Conservation (phyloP, 768 basidiomycete genomes). For the Hypholoma fasciculare region DNA sequence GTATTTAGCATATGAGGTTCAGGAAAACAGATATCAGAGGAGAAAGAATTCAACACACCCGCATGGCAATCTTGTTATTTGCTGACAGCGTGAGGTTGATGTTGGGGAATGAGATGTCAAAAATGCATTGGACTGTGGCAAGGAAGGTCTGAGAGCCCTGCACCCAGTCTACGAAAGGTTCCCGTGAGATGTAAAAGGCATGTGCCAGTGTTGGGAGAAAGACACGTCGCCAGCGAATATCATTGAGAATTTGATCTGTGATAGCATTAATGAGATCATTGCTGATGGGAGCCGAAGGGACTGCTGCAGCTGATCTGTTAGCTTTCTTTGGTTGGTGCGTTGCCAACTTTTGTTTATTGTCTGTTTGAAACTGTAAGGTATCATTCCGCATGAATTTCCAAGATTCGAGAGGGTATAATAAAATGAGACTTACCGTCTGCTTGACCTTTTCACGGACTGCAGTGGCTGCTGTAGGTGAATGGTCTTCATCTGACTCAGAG, state of each 20-base stretch:
- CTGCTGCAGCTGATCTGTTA: not conserved
- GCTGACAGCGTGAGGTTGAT: not conserved
- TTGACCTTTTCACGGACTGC: not conserved
- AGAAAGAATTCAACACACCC: not conserved
- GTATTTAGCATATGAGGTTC: not conserved
- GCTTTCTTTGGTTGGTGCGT: not conserved
- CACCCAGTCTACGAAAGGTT: not conserved
- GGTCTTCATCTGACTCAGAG: not conserved
- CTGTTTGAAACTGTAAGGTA: not conserved
- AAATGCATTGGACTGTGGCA: not conserved
- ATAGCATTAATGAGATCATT: not conserved
- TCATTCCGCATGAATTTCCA: not conserved
- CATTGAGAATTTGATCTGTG: slow-evolving; percentile 5
- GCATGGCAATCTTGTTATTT: not conserved
- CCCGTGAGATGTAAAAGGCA: slow-evolving; percentile 11
- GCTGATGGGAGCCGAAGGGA: not conserved
- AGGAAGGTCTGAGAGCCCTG: not conserved
- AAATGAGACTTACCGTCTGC: not conserved
- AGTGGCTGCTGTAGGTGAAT: not conserved
- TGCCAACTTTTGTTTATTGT: not conserved
- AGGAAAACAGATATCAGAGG: not conserved
- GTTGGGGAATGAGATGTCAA: not conserved
- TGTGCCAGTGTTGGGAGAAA: slow-evolving; percentile 21
- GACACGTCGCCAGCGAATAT: slow-evolving; percentile 11
- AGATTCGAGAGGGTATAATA: not conserved